These are phyloP conservation scores for Colletotrichum tofieldiae DNA, from an alignment of 2,329 filamentous ascomycete genomes.

Conservation along the genomic window DNA sequence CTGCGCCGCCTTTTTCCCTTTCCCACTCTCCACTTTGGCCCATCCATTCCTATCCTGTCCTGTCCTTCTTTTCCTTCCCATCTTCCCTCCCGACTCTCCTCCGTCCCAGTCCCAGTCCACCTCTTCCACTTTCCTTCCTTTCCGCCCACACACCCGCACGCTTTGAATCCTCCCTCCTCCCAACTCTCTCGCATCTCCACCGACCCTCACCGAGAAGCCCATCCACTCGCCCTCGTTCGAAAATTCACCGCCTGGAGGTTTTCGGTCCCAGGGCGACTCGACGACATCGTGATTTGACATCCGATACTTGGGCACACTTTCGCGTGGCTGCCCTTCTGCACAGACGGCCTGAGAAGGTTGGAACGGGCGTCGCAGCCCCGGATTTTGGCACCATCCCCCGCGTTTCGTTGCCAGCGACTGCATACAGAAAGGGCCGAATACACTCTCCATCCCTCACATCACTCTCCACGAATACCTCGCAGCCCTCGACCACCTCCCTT, in stretches of 20 bases:
- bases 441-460: constrained; percentile 36
- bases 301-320: background rate
- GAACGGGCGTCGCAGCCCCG: constrained; percentile 41
- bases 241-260: background rate
- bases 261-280: background rate
- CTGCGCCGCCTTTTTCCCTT: constrained; percentile 23
- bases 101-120: constrained; percentile 10
- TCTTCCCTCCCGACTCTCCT: constrained; percentile 4
- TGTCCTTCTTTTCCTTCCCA: constrained; percentile 12
- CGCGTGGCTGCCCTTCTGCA: constrained; percentile 13
- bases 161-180: background rate
- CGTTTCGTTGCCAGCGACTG: constrained; percentile 41
- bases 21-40: constrained; percentile 13
- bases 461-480: constrained; percentile 30
- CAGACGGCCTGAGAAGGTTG: constrained; percentile 32
- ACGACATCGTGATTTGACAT: background rate
- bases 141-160: constrained; percentile 6
- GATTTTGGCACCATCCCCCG: constrained; percentile 44
- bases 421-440: constrained; percentile 44
- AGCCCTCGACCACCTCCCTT: constrained; percentile 22
- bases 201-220: constrained; percentile 38
- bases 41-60: constrained; percentile 20
- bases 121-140: constrained; percentile 11
- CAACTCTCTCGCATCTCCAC: constrained; percentile 21
- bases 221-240: constrained; percentile 5